Percentiles rank a stretch among this genome's conserved stretches.
Conservation (phyloP, 108 stramenopile species). For the Licmophora abbreviata region DNA sequence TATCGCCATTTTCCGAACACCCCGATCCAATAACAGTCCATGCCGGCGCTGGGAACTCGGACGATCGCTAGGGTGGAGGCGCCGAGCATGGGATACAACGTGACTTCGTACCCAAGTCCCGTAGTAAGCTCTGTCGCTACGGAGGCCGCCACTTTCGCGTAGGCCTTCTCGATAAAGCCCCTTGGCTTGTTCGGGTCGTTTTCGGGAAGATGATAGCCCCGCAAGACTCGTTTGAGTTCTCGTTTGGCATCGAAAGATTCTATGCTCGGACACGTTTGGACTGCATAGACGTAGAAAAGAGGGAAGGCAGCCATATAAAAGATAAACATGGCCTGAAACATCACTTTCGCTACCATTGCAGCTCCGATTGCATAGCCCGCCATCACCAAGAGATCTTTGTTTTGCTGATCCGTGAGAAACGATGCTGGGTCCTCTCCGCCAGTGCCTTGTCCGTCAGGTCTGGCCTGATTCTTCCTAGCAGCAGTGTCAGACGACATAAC, state of each 20-base stretch:
- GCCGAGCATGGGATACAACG: conserved; percentile 25
- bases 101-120: conserved; percentile 52
- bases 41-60: conserved; percentile 32
- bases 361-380: conserved; percentile 8
- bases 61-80: conserved; percentile 35
- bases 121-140: conserved; percentile 62
- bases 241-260: conserved; percentile 65
- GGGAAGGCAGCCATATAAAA: conserved; percentile 35
- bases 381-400: conserved; percentile 11
- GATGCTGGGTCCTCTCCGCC: not conserved
- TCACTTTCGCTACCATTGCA: conserved; percentile 2
- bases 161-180: conserved; percentile 36
- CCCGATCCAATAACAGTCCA: conserved; percentile 66
- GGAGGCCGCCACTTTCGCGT: conserved; percentile 46
- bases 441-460: too few relatives aligned
- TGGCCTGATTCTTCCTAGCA: too few relatives aligned
- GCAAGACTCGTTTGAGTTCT: conserved; percentile 62
- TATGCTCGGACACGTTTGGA: conserved; percentile 40
- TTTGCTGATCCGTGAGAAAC: conserved; percentile 11
- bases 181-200: conserved; percentile 55
- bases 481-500: too few relatives aligned
- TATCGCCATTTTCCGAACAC: conserved; percentile 44
- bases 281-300: conserved; percentile 41
- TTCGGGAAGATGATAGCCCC: conserved; percentile 68
- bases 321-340: conserved; percentile 4